Conservation (phyloP, 2,329 filamentous ascomycete species). For the Fusarium mangiferae region DNA sequence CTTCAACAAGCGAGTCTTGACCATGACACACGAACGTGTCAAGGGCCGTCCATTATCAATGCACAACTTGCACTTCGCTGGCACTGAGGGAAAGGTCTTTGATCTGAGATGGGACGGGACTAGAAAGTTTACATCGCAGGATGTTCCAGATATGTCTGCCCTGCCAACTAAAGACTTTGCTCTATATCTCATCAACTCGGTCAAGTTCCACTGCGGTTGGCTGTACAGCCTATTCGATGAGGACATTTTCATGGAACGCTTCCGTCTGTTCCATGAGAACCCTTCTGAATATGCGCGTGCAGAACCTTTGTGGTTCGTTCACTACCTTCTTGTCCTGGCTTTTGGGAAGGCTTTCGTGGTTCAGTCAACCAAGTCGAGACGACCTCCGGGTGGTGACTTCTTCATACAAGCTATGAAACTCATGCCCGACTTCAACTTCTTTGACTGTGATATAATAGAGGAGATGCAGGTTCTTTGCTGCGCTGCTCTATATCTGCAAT, state of each 20-base stretch:
- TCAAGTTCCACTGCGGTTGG: conserved; percentile 36
- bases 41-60: conserved; percentile 23
- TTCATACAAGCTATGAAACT: conserved; percentile 36
- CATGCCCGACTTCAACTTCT: conserved; percentile 36
- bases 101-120: conserved; percentile 29
- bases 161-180: conserved; percentile 32
- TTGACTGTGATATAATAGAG: conserved; percentile 23
- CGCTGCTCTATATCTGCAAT: conserved; percentile 29
- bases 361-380: conserved; percentile 26
- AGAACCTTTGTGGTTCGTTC: conserved; percentile 32
- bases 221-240: conserved; percentile 34
- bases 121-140: not conserved
- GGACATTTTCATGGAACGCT: conserved; percentile 30
- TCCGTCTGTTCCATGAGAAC: conserved; percentile 18
- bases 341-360: conserved; percentile 37
- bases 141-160: not conserved
- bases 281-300: not conserved
- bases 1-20: conserved; percentile 35
- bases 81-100: conserved; percentile 28
- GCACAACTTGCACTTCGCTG: conserved; percentile 23
- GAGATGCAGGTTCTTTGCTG: conserved; percentile 35
- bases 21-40: conserved; percentile 33
- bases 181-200: conserved; percentile 35
- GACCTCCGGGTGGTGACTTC: conserved; percentile 27
- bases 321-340: conserved; percentile 35